Base-by-base conservation (phyloP, 2,329 filamentous ascomycete species). In the Exophiala mesophila region DNA sequence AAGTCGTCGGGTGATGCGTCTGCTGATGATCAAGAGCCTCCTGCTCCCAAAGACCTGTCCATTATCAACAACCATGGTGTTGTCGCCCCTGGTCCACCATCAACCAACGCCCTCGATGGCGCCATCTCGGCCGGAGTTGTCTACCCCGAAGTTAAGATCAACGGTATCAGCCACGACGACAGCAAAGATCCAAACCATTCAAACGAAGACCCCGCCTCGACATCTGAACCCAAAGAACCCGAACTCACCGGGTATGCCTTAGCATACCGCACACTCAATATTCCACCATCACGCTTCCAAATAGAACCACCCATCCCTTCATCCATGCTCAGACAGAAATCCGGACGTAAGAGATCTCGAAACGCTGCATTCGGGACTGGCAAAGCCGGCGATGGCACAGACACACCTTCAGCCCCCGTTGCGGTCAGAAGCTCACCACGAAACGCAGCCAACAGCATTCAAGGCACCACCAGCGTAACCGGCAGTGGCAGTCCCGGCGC, bases 241-340 rank as follows among this genome's bases (percentile, higher is more conserved):
- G 31, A 41, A 7, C 17, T 31, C n/a, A 45, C 41, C 15, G 53
- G 52, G 6, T 55, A 57, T 29, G 55, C 54, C 12, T 39, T 56
- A 3, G 48, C 49, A 15, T 54, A 53, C 36, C 48, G 47, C 28
- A 44, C 39, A 8, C 44, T 50, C 31, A 34, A 41, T 12, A 56
- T 56, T 28, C 54, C 54, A 4, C 49, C 53, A 3, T 36, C 37
- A 9, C 54, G 54, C 10, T 56, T 55, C 37, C 48, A 55, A 33
- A 56, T 56, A 44, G 52, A 53, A 16, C 54, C 54, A 5, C 54
- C 54, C 8, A 56, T 56, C 23, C 54, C 53, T 7, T 26, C 54
- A 4, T 23, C 50, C 9, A 55, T 56, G 54, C 47, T 55, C 5
- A 46, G 51, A n/a, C 35, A 45, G 28, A 45, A 44, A 9, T 50